These are phyloP conservation scores for Taiozyma sp. DNA, from an alignment of 1,139 yeast genomes.

Conservation along the genomic window DNA sequence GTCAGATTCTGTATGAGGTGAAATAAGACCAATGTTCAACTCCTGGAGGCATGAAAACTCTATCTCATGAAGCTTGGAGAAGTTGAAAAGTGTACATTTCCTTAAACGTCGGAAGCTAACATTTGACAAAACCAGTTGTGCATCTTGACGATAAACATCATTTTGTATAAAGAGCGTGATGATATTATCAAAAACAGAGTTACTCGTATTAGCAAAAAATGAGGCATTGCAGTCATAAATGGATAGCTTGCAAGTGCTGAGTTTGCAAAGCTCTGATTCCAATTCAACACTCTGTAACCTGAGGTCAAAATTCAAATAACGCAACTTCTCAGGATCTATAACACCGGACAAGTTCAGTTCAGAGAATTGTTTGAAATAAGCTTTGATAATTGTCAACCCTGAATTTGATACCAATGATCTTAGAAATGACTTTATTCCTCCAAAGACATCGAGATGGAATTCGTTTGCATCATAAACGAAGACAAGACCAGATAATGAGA, in stretches of 20 bases:
- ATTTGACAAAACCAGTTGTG: neutral
- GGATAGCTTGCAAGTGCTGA: neutral
- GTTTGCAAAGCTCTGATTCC: neutral
- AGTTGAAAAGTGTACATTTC: neutral
- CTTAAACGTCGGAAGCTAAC: neutral
- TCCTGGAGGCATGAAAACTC: neutral
- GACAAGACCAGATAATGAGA: neutral
- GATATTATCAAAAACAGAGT: neutral
- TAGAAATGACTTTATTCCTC: neutral
- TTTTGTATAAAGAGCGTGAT: neutral
- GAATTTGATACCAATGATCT: neutral
- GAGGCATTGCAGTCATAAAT: neutral
- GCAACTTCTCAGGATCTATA: neutral
- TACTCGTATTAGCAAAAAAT: neutral
- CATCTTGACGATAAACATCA: neutral
- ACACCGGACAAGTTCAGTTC: neutral
- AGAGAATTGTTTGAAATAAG: neutral
- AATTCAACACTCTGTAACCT: neutral
- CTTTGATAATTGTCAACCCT: neutral
- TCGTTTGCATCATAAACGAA: neutral
- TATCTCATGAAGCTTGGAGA: neutral
- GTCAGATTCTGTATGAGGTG: neutral
- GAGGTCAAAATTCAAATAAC: neutral
- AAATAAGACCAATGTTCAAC: neutral
- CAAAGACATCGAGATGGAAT: neutral